These are phyloP conservation scores for Blastocystis sp. DNA, from an alignment of 352 stramenopile genomes.

Conservation along the genomic window DNA sequence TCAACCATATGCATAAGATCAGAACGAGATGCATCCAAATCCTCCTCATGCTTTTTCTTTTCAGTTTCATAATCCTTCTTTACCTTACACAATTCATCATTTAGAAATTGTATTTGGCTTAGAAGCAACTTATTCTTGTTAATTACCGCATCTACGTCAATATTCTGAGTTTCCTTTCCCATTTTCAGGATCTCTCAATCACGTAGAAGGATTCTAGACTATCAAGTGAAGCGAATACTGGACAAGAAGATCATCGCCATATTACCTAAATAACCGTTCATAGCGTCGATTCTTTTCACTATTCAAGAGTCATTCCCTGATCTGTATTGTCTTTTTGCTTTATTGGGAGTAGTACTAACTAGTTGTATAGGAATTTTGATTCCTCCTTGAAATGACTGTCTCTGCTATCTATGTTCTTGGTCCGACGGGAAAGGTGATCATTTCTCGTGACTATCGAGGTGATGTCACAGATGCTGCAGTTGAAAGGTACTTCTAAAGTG, in stretches of 20 bases:
- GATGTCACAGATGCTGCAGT: conserved; percentile 88
- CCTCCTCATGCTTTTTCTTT: conserved; percentile 47
- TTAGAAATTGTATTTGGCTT: conserved; percentile 43
- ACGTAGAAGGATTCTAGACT: too few relatives aligned
- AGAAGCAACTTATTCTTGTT: conserved; percentile 58
- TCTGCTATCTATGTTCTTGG: conserved; percentile 97
- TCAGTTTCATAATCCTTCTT: conserved; percentile 39
- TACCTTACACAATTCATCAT: conserved; percentile 30
- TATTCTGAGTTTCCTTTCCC: not conserved
- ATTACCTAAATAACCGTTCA: too few relatives aligned
- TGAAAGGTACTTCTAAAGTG: conserved; percentile 73
- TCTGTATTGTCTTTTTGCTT: not conserved
- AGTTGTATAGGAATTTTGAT: not conserved
- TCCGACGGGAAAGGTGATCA: conserved; percentile 96
- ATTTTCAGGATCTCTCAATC: not conserved
- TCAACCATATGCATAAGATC: conserved; percentile 59
- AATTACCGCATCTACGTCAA: not conserved
- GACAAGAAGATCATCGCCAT: too few relatives aligned
- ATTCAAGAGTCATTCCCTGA: not conserved
- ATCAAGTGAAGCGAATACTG: too few relatives aligned
- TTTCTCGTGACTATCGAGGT: conserved; percentile 94
- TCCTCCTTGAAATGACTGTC: conserved; percentile 33
- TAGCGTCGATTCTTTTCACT: not conserved
- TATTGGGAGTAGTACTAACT: not conserved
- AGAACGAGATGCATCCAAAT: conserved; percentile 10